phyloP scores from a whole-genome alignment of 139 green algal species.

The Haematococcus lacustris region DNA sequence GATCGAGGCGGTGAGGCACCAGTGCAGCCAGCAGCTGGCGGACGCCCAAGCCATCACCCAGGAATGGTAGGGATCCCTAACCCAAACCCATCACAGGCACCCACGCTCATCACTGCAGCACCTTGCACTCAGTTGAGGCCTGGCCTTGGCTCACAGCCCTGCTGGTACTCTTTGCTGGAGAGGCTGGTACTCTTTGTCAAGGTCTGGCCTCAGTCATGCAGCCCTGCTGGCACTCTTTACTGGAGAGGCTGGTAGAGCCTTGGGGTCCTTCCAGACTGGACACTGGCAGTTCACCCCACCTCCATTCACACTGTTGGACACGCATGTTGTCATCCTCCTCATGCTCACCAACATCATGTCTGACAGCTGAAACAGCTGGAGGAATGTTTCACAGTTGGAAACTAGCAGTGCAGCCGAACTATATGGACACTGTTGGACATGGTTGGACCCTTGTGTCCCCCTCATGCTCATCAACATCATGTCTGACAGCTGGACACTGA shows the following conservation, averaged over 20 bases:
- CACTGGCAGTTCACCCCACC: neutral
- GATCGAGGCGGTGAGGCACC: constrained; percentile 8
- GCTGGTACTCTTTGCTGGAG: too few relatives aligned
- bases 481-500: too few relatives aligned
- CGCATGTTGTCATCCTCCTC: too few relatives aligned
- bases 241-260: too few relatives aligned
- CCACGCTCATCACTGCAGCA: neutral
- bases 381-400: too few relatives aligned
- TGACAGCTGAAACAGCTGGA: too few relatives aligned
- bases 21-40: neutral
- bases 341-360: too few relatives aligned
- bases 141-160: neutral
- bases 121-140: neutral
- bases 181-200: neutral
- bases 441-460: neutral
- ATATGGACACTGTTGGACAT: neutral
- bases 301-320: neutral
- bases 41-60: neutral
- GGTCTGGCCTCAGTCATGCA: neutral
- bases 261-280: neutral
- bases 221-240: too few relatives aligned
- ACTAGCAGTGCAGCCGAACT: neutral
- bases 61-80: constrained; percentile 12
- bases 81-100: neutral
- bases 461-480: too few relatives aligned